Conservation (phyloP, 1,139 yeast genomes). For the Lodderomyces orthopsilosis region DNA sequence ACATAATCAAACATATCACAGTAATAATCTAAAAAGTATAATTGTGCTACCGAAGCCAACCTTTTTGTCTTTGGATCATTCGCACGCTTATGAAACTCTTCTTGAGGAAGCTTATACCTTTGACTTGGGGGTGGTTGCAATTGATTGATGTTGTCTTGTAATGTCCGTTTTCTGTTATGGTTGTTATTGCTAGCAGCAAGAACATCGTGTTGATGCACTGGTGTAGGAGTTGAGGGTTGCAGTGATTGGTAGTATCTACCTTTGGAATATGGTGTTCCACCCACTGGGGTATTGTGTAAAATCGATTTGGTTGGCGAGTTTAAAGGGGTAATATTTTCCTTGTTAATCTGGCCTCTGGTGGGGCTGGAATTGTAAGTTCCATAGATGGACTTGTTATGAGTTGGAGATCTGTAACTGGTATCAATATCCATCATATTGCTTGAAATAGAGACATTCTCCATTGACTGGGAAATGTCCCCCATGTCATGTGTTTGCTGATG, state of each 20-base stretch:
- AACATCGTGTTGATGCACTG: conserved; percentile 1
- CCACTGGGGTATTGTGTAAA: conserved; percentile 32
- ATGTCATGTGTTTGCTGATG: conserved; percentile 16
- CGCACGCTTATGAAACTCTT: conserved; percentile 58
- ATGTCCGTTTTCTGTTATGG: conserved; percentile 6
- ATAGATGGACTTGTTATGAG: conserved; percentile 6
- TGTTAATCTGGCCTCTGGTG: conserved; percentile 24
- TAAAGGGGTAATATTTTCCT: conserved; percentile 46
- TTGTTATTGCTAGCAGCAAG: background rate
- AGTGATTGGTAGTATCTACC: conserved; percentile 9
- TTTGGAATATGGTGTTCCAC: conserved; percentile 9
- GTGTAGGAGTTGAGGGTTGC: conserved; percentile 10
- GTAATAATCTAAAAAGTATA: conserved; percentile 88
- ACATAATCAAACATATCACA: conserved; percentile 95
- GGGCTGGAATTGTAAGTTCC: background rate
- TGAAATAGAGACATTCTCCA: conserved; percentile 44
- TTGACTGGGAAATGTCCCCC: conserved; percentile 40
- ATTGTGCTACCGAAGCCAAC: conserved; percentile 78
- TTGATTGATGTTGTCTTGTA: conserved; percentile 31
- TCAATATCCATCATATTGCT: conserved; percentile 47
- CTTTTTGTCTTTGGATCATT: conserved; percentile 78
- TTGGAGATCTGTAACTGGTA: conserved; percentile 24
- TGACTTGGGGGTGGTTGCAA: conserved; percentile 26
- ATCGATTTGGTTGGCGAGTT: conserved; percentile 43
- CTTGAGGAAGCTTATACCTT: conserved; percentile 23